Percentiles rank a stretch among this genome's conserved stretches.
Conservation (phyloP, 2,329 filamentous ascomycete genomes). For the Mycocentrospora acerina region DNA sequence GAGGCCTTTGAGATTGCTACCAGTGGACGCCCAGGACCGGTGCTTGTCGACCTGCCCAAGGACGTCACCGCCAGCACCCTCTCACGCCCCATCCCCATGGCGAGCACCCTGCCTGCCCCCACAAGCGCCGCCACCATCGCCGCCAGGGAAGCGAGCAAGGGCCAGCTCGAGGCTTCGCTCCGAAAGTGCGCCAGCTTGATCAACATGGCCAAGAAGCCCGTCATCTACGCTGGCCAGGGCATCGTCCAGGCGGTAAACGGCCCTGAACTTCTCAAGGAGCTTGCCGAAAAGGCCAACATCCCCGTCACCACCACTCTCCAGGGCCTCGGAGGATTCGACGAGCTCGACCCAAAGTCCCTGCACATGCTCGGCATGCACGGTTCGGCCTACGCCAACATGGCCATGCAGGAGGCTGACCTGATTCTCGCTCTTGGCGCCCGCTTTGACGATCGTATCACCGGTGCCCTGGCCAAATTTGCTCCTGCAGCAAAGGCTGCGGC, state of each 20-base stretch:
- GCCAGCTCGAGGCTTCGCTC: constrained; percentile 73
- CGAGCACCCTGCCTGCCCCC: constrained; percentile 70
- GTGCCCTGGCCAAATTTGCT: constrained; percentile 80
- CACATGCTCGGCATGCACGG: constrained; percentile 99
- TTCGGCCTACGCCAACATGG: constrained; percentile 94
- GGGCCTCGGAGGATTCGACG: constrained; percentile 88
- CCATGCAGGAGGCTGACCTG: constrained; percentile 94
- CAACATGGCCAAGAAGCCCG: constrained; percentile 87
- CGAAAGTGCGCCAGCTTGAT: constrained; percentile 76
- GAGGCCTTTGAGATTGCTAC: constrained; percentile 98
- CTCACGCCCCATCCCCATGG: constrained; percentile 78
- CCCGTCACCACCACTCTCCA: constrained; percentile 96
- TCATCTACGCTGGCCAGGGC: constrained; percentile 94
- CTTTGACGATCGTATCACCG: constrained; percentile 94
- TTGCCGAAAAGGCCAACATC: constrained; percentile 87
- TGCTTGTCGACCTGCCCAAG: constrained; percentile 94
- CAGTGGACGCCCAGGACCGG: constrained; percentile 87
- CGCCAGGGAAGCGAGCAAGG: constrained; percentile 70
- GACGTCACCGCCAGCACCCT: constrained; percentile 89
- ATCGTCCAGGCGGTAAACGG: constrained; percentile 79
- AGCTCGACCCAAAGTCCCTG: constrained; percentile 88
- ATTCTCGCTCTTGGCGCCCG: constrained; percentile 92
- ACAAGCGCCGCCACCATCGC: constrained; percentile 85
- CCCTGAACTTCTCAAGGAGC: constrained; percentile 74
- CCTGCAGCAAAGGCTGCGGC: constrained; percentile 85